Evolutionary conservation across 441 rosid species (phyloP).

Genomic region (Brassica balearica): DNA sequence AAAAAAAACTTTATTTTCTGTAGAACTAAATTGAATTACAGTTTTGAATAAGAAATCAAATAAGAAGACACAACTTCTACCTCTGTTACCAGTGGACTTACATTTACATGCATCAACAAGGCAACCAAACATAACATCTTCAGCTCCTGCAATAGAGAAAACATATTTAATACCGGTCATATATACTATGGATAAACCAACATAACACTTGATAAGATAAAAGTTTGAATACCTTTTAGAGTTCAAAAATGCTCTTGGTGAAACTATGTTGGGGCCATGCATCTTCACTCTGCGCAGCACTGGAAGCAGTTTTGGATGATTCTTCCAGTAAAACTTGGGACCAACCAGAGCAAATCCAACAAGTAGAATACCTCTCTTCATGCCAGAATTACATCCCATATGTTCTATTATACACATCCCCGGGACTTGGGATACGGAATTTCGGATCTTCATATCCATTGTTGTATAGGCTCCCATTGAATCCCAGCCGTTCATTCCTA

Average conservation of each 20-base stretch:
- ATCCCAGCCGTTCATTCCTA: constrained; percentile 79
- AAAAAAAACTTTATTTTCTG: not conserved
- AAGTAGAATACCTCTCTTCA: constrained; percentile 27
- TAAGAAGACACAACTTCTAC: not conserved
- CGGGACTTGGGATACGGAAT: constrained; percentile 72
- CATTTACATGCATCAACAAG: constrained; percentile 10
- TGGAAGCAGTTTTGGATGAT: constrained; percentile 5
- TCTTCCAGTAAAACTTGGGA: constrained; percentile 24
- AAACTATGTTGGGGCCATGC: constrained; percentile 12
- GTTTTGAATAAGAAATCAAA: not conserved
- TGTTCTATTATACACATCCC: constrained; percentile 76
- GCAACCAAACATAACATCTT: constrained; percentile 15
- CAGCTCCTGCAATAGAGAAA: constrained; percentile 20
- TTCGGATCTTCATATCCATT: constrained; percentile 79
- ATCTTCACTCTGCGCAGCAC: constrained; percentile 25
- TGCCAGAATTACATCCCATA: constrained; percentile 70
- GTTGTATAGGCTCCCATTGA: constrained; percentile 53
- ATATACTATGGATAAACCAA: not conserved
- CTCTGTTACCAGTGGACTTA: constrained; percentile 20
- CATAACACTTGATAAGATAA: not conserved
- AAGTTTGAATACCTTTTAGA: constrained; percentile 21
- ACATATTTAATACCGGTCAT: not conserved
- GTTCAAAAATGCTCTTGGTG: constrained; percentile 8
- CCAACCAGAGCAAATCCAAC: constrained; percentile 36
- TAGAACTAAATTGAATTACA: constrained; percentile 8